Evolutionary conservation across 768 basidiomycete species (phyloP).

Genomic region (Aureoboletus auriporus): DNA sequence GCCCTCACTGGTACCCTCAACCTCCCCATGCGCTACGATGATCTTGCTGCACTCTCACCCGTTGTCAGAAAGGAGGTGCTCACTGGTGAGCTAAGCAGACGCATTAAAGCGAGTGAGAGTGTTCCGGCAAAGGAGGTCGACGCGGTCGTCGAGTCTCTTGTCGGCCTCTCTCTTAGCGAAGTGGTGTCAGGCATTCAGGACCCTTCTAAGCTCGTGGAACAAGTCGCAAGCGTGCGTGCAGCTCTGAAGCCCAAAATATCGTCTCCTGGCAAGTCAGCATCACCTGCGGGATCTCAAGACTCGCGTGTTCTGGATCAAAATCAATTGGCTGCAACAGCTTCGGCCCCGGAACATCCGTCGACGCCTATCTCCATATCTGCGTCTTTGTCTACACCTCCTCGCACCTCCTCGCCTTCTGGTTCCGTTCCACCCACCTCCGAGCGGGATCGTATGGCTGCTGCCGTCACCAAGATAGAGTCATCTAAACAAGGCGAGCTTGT

Average conservation of each 20-base stretch:
- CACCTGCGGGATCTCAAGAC: constrained; percentile 60
- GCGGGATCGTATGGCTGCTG: constrained; percentile 66
- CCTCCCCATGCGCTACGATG: constrained; percentile 84
- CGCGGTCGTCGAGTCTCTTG: constrained; percentile 66
- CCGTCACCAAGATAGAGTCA: constrained; percentile 62
- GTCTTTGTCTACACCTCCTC: constrained; percentile 74
- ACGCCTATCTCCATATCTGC: constrained; percentile 78
- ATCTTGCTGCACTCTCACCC: constrained; percentile 75
- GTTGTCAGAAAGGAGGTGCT: constrained; percentile 86
- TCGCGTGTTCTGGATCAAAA: constrained; percentile 65
- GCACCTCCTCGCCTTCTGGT: constrained; percentile 74
- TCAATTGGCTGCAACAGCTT: constrained; percentile 68
- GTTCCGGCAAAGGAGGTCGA: constrained; percentile 58
- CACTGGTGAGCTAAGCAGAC: constrained; percentile 75
- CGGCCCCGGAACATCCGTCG: constrained; percentile 86
- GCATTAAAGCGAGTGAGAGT: constrained; percentile 54
- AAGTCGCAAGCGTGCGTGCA: constrained; percentile 45
- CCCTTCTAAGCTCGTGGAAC: constrained; percentile 57
- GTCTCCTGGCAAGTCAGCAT: constrained; percentile 49
- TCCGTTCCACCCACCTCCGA: constrained; percentile 64
- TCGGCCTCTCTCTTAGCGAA: constrained; percentile 67
- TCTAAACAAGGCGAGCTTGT: constrained; percentile 60
- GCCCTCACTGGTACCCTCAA: constrained; percentile 77
- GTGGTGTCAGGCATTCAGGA: constrained; percentile 77
- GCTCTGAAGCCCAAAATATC: constrained; percentile 33